Evolutionary conservation across 2,329 filamentous ascomycete species (phyloP).

Genomic region (Dothideomycetidae sp.): DNA sequence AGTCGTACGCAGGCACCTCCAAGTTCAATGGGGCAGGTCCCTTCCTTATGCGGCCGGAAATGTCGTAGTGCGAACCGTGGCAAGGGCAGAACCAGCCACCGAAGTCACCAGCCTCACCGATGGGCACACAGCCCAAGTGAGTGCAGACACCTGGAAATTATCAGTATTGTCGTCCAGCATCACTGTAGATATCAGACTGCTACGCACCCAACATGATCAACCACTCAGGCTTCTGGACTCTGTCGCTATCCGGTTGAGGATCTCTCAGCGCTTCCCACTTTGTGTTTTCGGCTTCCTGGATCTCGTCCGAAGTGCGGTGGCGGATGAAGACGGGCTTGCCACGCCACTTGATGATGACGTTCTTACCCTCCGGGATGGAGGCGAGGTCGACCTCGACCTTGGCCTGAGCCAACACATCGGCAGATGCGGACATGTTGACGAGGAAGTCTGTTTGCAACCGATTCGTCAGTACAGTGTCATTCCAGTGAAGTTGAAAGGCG

Average conservation of each 20-base stretch:
- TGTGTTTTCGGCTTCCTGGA: conserved; percentile 83
- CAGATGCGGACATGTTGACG: conserved; percentile 98
- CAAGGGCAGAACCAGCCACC: conserved; percentile 99
- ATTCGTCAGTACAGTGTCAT: conserved; percentile 7
- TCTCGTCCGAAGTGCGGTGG: conserved; percentile 86
- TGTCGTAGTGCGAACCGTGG: conserved; percentile 99
- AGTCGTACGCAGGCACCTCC: conserved; percentile 84
- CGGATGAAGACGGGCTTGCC: conserved; percentile 99
- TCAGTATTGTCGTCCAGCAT: conserved; percentile 17
- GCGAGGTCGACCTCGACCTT: conserved; percentile 96
- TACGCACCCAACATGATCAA: conserved; percentile 84
- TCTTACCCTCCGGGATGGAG: conserved; percentile 96
- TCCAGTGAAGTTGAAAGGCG: neutral
- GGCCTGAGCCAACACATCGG: conserved; percentile 95
- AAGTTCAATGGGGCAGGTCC: conserved; percentile 95
- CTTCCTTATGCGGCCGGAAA: conserved; percentile 95
- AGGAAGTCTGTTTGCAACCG: conserved; percentile 66
- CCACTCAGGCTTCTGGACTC: conserved; percentile 98
- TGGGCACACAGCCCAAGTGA: conserved; percentile 96
- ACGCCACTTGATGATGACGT: conserved; percentile 99
- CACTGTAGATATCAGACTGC: neutral
- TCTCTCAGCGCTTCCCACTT: conserved; percentile 76
- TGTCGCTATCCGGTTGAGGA: conserved; percentile 78
- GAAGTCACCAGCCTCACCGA: conserved; percentile 94
- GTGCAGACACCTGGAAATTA: conserved; percentile 75